These are phyloP conservation scores for Pogostemon cablin DNA, from an alignment of 257 asterid species.

Conservation along the genomic window DNA sequence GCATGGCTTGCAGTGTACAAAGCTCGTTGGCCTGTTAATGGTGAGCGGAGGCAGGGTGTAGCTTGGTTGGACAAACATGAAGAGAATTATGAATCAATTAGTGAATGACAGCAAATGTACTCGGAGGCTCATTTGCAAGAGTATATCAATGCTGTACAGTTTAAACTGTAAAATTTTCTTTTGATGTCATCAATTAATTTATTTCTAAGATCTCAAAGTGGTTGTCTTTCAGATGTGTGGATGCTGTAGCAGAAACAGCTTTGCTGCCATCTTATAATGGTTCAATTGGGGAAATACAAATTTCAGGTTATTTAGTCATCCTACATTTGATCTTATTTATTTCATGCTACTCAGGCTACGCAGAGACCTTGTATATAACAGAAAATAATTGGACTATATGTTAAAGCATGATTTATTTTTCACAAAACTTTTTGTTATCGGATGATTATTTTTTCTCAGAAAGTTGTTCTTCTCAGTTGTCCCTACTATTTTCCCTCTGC, in stretches of 20 bases:
- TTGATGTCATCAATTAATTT: conserved; percentile 28
- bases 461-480: not conserved
- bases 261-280: conserved; percentile 69
- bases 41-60: conserved; percentile 36
- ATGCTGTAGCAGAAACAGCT: conserved; percentile 82
- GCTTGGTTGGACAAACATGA: conserved; percentile 43
- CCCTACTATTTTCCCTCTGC: conserved; percentile 10
- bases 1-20: conserved; percentile 61
- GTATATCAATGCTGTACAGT: conserved; percentile 41
- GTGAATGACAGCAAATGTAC: conserved; percentile 78
- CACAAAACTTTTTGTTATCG: not conserved
- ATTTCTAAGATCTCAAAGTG: conserved; percentile 25
- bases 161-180: conserved; percentile 29
- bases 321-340: conserved; percentile 16
- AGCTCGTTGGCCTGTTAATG: conserved; percentile 67
- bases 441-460: conserved; percentile 20
- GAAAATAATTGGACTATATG: not conserved
- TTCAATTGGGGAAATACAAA: conserved; percentile 62
- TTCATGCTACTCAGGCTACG: conserved; percentile 19
- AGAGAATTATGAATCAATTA: conserved; percentile 38
- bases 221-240: conserved; percentile 67
- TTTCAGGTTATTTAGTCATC: conserved; percentile 57
- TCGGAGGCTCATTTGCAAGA: conserved; percentile 90
- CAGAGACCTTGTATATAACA: conserved; percentile 11
- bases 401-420: conserved; percentile 23